Base-by-base conservation (phyloP, 768 basidiomycete species). In the Mycena galericulata region DNA sequence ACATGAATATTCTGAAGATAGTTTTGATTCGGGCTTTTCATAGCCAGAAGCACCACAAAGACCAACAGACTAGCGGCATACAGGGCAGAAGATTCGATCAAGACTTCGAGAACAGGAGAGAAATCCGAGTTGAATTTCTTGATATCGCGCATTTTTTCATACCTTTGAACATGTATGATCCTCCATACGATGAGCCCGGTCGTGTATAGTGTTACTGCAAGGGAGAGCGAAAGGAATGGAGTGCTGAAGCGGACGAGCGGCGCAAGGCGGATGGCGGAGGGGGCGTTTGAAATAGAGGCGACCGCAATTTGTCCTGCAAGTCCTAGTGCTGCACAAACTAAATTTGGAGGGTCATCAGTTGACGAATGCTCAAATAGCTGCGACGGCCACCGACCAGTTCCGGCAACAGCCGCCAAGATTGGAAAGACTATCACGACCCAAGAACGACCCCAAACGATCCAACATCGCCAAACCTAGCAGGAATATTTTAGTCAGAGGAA, bases 21-120 rank as follows among this genome's bases (percentile, higher is more conserved):
- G 74, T 73, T 50, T 72, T 81, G 49, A 75, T 74, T 27, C 73
- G 78, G 49, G 69, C 65, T 24, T 75, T 76, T 65, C 65, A 71
- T 65, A 43, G 78, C 71, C 51, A 73, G 12, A 49, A 62, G 14
- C 76, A 76, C 11, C 67, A 79, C 30, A 70, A 76, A 68, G 68
- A 70, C 26, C 71, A 74, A 32, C 61, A 46, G 53, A 43, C 62
- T 64, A 12, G 41, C 51, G 3, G 62, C 18, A 40, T 64, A 64
- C 41, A 64, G 26, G 24, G 62, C 62, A 22, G 62, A 55, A 2
- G 62, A 64, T 47, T 64, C 62, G 12, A 64, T 22, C 51, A 64
- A 9, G 15, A 64, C 30, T 18, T 64, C 62, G 30, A 64, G 38
- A 2, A 55, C 45, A 3, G 51, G 15, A 17, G 18, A 54, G 10